phyloP scores from a whole-genome alignment of 805 yeast species.

The Metschnikowia noctiluminum region DNA sequence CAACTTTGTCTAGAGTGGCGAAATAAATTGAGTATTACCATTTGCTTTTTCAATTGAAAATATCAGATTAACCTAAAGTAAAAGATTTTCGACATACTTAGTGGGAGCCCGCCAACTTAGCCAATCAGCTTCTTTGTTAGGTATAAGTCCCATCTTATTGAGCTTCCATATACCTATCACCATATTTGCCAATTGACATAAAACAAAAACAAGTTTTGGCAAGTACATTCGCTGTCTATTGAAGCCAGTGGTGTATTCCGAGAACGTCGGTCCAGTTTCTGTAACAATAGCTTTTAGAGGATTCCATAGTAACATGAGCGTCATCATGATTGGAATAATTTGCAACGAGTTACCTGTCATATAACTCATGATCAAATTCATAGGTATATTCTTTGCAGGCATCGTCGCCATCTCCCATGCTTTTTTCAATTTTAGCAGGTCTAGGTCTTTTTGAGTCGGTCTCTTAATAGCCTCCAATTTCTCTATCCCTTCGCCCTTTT shows the following conservation, averaged over 20 bases:
- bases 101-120: slow-evolving; percentile 67
- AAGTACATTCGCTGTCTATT: slow-evolving; percentile 30
- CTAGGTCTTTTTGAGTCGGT: slow-evolving; percentile 23
- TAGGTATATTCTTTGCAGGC: slow-evolving; percentile 83
- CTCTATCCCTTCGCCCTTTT: slow-evolving; percentile 1
- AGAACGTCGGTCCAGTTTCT: slow-evolving; percentile 54
- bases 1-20: slow-evolving; percentile 14
- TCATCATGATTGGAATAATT: slow-evolving; percentile 86
- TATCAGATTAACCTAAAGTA: not conserved
- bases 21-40: not conserved
- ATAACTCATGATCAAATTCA: slow-evolving; percentile 86
- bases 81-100: slow-evolving; percentile 9
- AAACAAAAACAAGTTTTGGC: slow-evolving; percentile 47
- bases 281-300: slow-evolving; percentile 70
- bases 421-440: slow-evolving; percentile 49
- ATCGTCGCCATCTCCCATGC: slow-evolving; percentile 85
- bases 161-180: slow-evolving; percentile 82
- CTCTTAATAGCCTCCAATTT: slow-evolving; percentile 10
- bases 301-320: slow-evolving; percentile 73
- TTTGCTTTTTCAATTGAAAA: not conserved
- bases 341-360: slow-evolving; percentile 91
- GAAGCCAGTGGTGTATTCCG: slow-evolving; percentile 38
- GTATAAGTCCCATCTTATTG: slow-evolving; percentile 84
- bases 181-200: slow-evolving; percentile 53
- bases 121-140: slow-evolving; percentile 89